Evolutionary conservation across 2,329 filamentous ascomycete species (phyloP).

Genomic region (Neonectria ditissima): DNA sequence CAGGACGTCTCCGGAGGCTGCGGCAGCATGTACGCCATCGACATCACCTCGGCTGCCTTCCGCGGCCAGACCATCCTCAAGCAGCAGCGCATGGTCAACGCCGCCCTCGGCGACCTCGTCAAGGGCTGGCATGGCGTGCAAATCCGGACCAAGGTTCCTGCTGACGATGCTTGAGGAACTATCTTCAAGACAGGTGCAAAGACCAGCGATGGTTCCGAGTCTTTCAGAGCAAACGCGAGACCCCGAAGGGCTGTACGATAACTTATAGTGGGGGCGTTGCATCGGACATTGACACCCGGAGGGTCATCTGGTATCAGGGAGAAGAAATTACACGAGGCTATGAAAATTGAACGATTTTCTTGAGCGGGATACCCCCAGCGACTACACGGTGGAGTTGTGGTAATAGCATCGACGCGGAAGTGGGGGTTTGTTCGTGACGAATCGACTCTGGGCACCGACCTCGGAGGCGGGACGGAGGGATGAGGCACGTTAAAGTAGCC

Average conservation of each 20-base stretch:
- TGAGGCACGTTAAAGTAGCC: background rate
- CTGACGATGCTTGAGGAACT: constrained; percentile 29
- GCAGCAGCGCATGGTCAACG: constrained; percentile 86
- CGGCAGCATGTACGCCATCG: constrained; percentile 88
- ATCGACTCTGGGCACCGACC: too few relatives aligned
- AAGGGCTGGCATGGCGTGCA: constrained; percentile 88
- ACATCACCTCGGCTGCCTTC: constrained; percentile 79
- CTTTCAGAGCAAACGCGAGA: background rate
- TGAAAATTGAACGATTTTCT: background rate
- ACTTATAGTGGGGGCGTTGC: background rate
- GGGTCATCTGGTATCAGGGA: background rate
- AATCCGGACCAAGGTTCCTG: constrained; percentile 73
- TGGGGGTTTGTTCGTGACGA: background rate
- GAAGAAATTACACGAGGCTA: background rate
- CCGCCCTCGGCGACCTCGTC: constrained; percentile 78
- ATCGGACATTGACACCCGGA: background rate
- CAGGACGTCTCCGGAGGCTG: constrained; percentile 87
- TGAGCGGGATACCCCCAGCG: background rate
- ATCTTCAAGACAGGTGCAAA: background rate
- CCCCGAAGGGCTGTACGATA: background rate
- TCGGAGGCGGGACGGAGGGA: background rate
- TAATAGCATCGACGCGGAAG: too few relatives aligned
- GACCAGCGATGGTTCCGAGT: background rate
- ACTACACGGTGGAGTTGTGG: background rate
- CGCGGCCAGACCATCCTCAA: constrained; percentile 78